Evolutionary conservation across 2,329 filamentous ascomycete species (phyloP).

Genomic region (Neurospora sp.): DNA sequence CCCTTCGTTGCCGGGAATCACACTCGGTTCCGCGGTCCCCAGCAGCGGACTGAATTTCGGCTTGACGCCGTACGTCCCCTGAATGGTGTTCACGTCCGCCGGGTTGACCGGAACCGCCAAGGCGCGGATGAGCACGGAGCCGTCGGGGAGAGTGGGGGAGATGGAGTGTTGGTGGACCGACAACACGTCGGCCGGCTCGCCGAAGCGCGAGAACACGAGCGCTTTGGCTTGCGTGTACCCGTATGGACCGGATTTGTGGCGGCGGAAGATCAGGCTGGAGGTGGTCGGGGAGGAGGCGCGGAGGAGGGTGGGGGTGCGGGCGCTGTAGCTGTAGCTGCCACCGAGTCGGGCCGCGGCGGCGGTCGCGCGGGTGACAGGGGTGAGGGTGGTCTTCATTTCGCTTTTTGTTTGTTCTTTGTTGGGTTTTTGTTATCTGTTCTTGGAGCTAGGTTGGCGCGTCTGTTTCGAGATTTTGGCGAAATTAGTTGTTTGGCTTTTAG

Average conservation of each 20-base stretch:
- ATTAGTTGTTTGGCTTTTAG: background rate
- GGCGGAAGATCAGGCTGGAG: constrained; percentile 20
- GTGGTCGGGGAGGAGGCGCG: constrained; percentile 6
- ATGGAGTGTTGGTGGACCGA: constrained; percentile 67
- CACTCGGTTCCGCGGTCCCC: constrained; percentile 66
- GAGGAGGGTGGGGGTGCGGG: background rate
- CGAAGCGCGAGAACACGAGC: constrained; percentile 65
- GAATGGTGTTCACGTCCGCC: constrained; percentile 95
- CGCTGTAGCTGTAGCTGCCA: background rate
- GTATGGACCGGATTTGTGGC: constrained; percentile 53
- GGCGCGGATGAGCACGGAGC: constrained; percentile 67
- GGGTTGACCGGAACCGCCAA: constrained; percentile 92
- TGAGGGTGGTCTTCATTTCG: background rate
- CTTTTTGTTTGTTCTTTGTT: background rate
- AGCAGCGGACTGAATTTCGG: constrained; percentile 65
- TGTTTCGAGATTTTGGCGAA: background rate
- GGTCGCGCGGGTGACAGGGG: constrained; percentile 2
- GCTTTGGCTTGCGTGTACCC: constrained; percentile 80
- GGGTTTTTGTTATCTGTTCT: background rate
- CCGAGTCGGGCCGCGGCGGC: background rate
- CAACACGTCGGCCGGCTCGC: constrained; percentile 64
- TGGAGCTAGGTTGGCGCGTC: background rate
- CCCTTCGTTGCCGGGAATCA: constrained; percentile 82
- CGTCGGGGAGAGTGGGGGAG: constrained; percentile 58
- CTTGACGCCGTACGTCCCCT: constrained; percentile 88